Evolutionary conservation across 208 protist genomes (phyloP), one percentile per base, ranked within the genome.

Genomic region (Phytomonas francai): DNA sequence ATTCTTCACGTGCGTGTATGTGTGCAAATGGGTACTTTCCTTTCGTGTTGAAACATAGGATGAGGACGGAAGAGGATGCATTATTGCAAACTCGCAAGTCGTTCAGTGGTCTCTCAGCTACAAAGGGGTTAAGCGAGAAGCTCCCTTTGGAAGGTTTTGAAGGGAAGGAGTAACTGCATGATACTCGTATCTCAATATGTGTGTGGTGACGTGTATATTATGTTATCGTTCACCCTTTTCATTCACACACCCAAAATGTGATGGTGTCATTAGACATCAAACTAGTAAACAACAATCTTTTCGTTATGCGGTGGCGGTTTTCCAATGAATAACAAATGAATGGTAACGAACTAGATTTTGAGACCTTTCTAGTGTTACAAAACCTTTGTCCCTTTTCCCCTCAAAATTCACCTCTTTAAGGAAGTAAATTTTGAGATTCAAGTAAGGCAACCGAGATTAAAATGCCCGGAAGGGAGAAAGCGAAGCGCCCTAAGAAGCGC

Each of bases 401-500:
- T 22, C 31, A 30, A 3, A 33, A 31, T 66, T 56, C n/a, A 9
- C 30, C 32, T 25, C 30, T 32, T 65, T 57, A 25, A 16, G 30
- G 49, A 31, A 68, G 63, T 16, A 29, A 68, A 27, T 49, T 39
- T 61, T 16, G 59, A 45, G 39, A 45, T 45, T 45, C 39, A 45
- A 45, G 8, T 45, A 45, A 45, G 19, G 2, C 19, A 45, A 45
- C 12, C 39, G 39, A 2, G 39, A 45, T 7, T 45, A 45, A 34
- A 8, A 83, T 83, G 78, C 78, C 78, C 4, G 74, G 77, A 0
- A 78, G 77, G 61, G 74, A 82, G 42, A 90, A 83, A 69, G 61
- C 67, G 2, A 83, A 76, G 34, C 72, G 66, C 61, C 67, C 68
- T 63, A 65, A 66, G 14, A 74, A 76, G 34, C 72, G 76, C 68